Base-by-base conservation (phyloP, 208 protist species). In the Acanthamoeba triangularis region DNA sequence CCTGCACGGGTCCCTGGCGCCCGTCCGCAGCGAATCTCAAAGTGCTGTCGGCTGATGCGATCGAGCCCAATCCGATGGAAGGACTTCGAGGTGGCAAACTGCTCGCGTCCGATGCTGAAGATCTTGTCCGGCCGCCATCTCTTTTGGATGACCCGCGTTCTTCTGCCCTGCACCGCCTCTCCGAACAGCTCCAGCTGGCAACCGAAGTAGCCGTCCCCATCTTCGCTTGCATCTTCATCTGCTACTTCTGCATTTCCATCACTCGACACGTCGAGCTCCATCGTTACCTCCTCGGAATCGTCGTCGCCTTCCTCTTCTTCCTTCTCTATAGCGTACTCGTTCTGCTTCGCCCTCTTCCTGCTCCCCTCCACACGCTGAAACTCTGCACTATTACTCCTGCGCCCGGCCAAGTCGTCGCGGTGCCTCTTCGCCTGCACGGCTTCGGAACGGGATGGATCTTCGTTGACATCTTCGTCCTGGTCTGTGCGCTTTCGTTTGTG, bases 11-110 rank as follows among this genome's bases (percentile, higher is more conserved):
- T 56, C 54, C 35, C 76, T 20, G 37, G 37, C 30, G 1, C 18
- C 7, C 23, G 16, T 10, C 37, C 23, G 23, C 78, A 87, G 41
- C 78, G 78, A 23, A 87, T 87, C 47, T 54, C 47, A 61, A 87
- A 87, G 78, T 87, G 78, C 20, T 87, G 47, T 35, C 78, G 78
- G 49, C 78, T 87, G 78, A 87, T 87, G 5, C 78, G 78, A 25
- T 61, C 78, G 10, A 87, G 78, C 33, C 30, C 33, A 7, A 41
- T 25, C 44, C 5, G 6, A 30, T 47, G 10, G 49, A n/a, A 23
- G 28, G 11, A 3, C 23, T 25, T 28, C 4, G 74, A 30, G 6
- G 14, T 82, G 4, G 37, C 41, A 35, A 87, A 87, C 41, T 63
- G 78, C 49, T 87, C 78, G 14, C 78, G 78, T 8, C 78, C 78